Evolutionary conservation across 2,329 filamentous ascomycete species (phyloP), one percentile per base, ranked within the genome.

Genomic region (Aspergillus fischeri): DNA sequence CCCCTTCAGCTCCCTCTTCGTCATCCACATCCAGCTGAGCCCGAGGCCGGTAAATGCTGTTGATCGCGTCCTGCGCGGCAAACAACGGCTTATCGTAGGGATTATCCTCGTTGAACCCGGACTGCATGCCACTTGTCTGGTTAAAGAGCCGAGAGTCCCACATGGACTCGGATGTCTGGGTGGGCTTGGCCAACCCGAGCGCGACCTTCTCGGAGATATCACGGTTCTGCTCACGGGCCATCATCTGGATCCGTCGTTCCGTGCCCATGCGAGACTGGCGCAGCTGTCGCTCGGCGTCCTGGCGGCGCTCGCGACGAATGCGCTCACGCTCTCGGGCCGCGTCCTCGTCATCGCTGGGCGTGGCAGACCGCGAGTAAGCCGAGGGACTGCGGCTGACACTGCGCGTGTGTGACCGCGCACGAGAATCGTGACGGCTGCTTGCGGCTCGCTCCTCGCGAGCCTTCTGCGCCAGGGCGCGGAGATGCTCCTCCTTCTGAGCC

Each of bases 181-280:
- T 97, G 2, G 94, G 94, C 75, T 97, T 99, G 5, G 94, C 94
- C 51, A 97, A 78, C 3, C 94, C 94, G 5, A 99, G 83, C 1
- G 94, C 94, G 35, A 99, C 90, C 79, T 97, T 97, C 72, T 99
- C 94, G 1, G 90, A 94, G 51, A 99, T 96, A 73, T 99, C 94
- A 65, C 94, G 90, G 72, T 96, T 92, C 73, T 97, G 93, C 74
- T 97, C 93, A 25, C 92, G 86, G 0, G 93, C 93, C 83, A 97
- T 89, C 77, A 95, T 88, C 73, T 97, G 92, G 54, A 97, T 86
- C 48, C 91, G 86, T 56, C 93, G 86, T 77, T 99, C 94, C 0
- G 91, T 87, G 41, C 94, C 94, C 94, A 99, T 99, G 53, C 92
- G 88, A 52, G 91, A 94, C 77, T 97, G 92, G 32, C 93, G 87